Base-by-base conservation (phyloP, 2,329 filamentous ascomycete species). In the Penicillium sp. region DNA sequence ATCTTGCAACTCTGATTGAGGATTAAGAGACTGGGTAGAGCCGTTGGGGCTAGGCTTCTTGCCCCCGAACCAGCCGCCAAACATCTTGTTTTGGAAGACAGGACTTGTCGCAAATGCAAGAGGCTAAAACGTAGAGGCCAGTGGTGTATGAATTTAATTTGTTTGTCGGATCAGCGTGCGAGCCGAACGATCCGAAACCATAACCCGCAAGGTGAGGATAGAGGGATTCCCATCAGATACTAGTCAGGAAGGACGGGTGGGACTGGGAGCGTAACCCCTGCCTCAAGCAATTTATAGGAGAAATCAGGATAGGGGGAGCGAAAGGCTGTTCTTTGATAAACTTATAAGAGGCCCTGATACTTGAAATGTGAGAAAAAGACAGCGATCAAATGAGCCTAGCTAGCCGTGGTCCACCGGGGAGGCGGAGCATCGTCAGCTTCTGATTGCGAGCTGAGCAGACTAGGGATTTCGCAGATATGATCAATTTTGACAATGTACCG, bases 1-100 rank as follows among this genome's bases (percentile, higher is more conserved):
- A 64, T 82, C 77, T 67, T 85, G 82, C 53, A 85, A 78, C 75
- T 89, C 87, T 65, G 84, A 82, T 54, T 85, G 71, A 64, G 86
- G 82, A 71, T 84, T 85, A 61, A 89, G 70, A 47, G 84, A 87
- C 72, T 83, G 83, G 13, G 83, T 83, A 46, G 83, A 83, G 54
- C 78, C 75, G 70, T 70, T 77, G 59, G 67, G 62, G 47, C 68
- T 71, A 23, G 74, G 71, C 71, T 77, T 78, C 62, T 78, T 80
- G 71, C 75, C 75, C 63, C 78, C 79, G n/a, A 81, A 71, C 79
- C 79, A 81, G 58, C 81, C 73, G 52, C 74, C 71, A 57, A 78
- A 69, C 78, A 80, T 80, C 9, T 41, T 41, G n/a, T 57, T 68
- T 46, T 17, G 51, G 17, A 45, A 23, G 41, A n/a, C 48, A 11